Evolutionary conservation across 2,329 filamentous ascomycete species (phyloP).

Genomic region (Aspergillus fijiensis): DNA sequence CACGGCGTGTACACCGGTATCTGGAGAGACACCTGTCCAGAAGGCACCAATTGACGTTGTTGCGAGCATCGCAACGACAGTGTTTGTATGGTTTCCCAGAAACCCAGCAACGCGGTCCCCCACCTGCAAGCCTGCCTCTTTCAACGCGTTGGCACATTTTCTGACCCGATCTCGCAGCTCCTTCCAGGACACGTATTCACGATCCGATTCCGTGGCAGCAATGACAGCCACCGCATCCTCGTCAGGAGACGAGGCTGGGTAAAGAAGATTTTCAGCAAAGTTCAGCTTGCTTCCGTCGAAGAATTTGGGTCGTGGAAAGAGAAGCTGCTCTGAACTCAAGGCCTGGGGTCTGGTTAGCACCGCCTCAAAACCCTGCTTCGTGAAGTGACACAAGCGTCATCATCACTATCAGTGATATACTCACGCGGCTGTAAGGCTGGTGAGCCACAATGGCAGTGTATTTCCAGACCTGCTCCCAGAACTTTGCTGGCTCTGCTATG

Average conservation of each 20-base stretch:
- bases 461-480: slow-evolving; percentile 86
- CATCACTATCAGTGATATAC: slow-evolving; percentile 9
- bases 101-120: slow-evolving; percentile 69
- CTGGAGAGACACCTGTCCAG: slow-evolving; percentile 91
- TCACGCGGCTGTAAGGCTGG: slow-evolving; percentile 50
- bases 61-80: slow-evolving; percentile 83
- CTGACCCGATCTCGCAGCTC: slow-evolving; percentile 76
- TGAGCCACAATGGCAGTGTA: slow-evolving; percentile 75
- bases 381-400: not conserved
- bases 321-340: slow-evolving; percentile 63
- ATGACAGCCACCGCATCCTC: slow-evolving; percentile 69
- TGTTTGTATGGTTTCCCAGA: slow-evolving; percentile 85
- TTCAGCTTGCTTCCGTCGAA: slow-evolving; percentile 79
- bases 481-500: slow-evolving; percentile 68
- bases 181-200: slow-evolving; percentile 71
- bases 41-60: slow-evolving; percentile 79
- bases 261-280: slow-evolving; percentile 93
- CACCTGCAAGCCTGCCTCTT: slow-evolving; percentile 61
- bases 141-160: slow-evolving; percentile 68
- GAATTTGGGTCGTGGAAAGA: slow-evolving; percentile 87
- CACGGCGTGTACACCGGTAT: slow-evolving; percentile 88
- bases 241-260: slow-evolving; percentile 60
- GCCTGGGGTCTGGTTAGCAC: slow-evolving; percentile 52
- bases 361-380: too few species aligned
- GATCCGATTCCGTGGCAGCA: slow-evolving; percentile 71